Evolutionary conservation across 805 yeast genomes (phyloP).

Genomic region (Starmerella etchellsii): DNA sequence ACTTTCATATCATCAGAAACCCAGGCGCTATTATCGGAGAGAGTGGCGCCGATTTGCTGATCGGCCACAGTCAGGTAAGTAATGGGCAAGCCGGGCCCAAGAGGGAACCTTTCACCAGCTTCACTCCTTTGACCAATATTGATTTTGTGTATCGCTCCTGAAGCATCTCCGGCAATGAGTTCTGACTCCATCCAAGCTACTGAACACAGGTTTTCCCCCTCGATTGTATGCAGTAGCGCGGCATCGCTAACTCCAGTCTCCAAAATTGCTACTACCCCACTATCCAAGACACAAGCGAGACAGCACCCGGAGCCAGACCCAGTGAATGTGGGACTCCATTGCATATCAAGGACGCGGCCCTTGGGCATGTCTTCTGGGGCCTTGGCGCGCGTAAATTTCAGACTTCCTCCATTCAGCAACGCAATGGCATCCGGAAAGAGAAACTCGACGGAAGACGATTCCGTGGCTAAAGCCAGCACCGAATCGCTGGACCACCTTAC

Average conservation of each 20-base stretch:
- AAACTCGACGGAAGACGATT: conserved; percentile 7
- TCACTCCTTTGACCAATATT: too few species aligned
- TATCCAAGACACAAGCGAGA: conserved; percentile 7
- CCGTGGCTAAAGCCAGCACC: conserved; percentile 11
- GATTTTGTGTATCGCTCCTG: neutral
- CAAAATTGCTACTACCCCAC: conserved; percentile 4
- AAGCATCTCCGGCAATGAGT: conserved; percentile 1
- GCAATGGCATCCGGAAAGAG: conserved; percentile 4
- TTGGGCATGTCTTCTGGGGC: neutral
- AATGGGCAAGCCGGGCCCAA: neutral
- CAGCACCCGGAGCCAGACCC: conserved; percentile 1
- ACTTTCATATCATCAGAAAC: too few species aligned
- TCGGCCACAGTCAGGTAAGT: neutral
- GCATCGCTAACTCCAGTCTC: conserved; percentile 2
- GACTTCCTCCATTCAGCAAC: neutral
- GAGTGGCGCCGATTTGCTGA: neutral
- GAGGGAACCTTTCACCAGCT: too few species aligned
- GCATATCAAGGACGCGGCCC: conserved; percentile 9
- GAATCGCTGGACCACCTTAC: conserved; percentile 15
- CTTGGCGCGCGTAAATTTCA: conserved; percentile 7
- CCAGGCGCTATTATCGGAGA: conserved; percentile 6
- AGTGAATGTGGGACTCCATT: conserved; percentile 8
- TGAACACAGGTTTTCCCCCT: conserved; percentile 1
- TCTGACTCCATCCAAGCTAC: conserved; percentile 1
- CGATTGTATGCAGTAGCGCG: neutral